Evolutionary conservation across 352 stramenopile genomes (phyloP), one percentile per base, ranked within the genome.

Genomic region (Pythium brassicae): DNA sequence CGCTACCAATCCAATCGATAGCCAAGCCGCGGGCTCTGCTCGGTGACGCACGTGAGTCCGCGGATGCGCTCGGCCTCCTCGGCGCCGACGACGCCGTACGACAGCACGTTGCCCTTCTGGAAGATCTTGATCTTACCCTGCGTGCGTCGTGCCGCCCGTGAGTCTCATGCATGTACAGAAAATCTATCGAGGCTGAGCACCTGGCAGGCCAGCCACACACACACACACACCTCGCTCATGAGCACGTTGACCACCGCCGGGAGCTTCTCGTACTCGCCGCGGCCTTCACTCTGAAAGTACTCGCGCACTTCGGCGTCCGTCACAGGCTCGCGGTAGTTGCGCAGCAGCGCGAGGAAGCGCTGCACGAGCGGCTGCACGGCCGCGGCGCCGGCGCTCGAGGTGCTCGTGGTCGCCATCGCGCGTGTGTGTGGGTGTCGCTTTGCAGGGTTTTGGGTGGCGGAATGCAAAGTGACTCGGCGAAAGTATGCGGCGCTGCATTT

Each of bases 101-200:
- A 92, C 25, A 95, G 68, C 66, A 88, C 82, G 59, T 66, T 92
- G 34, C 83, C 82, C 65, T 92, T 92, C 67, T 92, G 84, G 57
- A 87, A 94, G 67, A 95, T 92, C 70, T 93, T 93, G 69, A 95
- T 92, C 53, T 87, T 87, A 42, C 80, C 78, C 72, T 85, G 55
- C 26, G 25, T 12, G 23, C 27, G 8, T 19, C 4, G n/a, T 19
- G 14, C 11, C n/a, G 8, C 17, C 17, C 15, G 40, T 39, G 32
- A 37, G 32, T n/a, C n/a, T n/a, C n/a, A n/a, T n/a, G n/a, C n/a
- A n/a, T n/a, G n/a, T n/a, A n/a, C n/a, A n/a, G n/a, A n/a, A n/a
- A n/a, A n/a, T n/a, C n/a, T 7, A 37, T 37, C 32, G 32, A 37
- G 8, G 12, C 14, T 6, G 20, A 4, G 25, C 53, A 17, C 14